Conservation (phyloP, 495 filamentous ascomycete genomes). For the Neurospora sp. region DNA sequence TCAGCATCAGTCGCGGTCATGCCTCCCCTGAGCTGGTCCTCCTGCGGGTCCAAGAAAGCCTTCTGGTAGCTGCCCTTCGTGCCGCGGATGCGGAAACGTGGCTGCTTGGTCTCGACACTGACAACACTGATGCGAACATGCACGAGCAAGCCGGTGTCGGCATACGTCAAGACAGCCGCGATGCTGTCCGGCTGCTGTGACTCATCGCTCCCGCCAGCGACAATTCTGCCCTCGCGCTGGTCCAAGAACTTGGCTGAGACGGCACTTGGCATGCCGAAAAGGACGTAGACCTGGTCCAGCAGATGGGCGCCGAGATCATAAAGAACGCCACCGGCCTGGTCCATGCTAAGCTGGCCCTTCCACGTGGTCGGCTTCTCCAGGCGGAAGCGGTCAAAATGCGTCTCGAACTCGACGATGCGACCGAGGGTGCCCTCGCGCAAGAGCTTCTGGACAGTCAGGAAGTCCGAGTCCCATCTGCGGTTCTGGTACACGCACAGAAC, state of each 20-base stretch:
- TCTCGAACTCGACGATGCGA: conserved; percentile 65
- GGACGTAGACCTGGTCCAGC: conserved; percentile 66
- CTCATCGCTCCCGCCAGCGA: conserved; percentile 32
- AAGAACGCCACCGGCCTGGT: conserved; percentile 58
- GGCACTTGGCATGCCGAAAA: conserved; percentile 65
- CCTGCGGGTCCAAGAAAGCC: conserved; percentile 68
- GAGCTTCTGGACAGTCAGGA: conserved; percentile 60
- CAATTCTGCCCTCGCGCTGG: conserved; percentile 43
- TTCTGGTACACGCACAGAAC: conserved; percentile 81
- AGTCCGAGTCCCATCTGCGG: conserved; percentile 78
- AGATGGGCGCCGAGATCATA: conserved; percentile 82
- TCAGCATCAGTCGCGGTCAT: conserved; percentile 50
- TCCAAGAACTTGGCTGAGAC: conserved; percentile 60
- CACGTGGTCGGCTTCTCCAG: conserved; percentile 49
- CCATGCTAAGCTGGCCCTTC: conserved; percentile 53
- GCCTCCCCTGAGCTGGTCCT: conserved; percentile 67
- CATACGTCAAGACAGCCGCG: conserved; percentile 60
- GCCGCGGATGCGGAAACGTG: conserved; percentile 73
- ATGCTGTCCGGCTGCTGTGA: conserved; percentile 57
- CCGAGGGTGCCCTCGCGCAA: conserved; percentile 47
- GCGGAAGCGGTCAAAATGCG: conserved; percentile 73
- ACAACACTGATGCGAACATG: conserved; percentile 62
- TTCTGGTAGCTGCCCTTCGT: conserved; percentile 76
- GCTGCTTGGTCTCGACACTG: conserved; percentile 58
- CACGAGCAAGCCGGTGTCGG: conserved; percentile 43